Conservation (phyloP, 2,329 filamentous ascomycete species). For the Penicillium sp. region DNA sequence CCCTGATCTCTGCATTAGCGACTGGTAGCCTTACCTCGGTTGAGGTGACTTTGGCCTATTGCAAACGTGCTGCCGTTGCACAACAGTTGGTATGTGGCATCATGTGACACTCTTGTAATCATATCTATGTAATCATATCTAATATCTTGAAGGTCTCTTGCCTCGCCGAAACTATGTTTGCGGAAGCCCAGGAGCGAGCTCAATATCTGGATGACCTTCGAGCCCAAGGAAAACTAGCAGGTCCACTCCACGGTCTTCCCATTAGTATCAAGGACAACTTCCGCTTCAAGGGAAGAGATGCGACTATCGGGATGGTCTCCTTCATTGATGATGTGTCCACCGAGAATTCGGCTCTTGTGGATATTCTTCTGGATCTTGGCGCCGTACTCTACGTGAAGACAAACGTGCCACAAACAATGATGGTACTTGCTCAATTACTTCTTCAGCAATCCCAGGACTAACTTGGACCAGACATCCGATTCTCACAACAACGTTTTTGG, state of each 20-base stretch:
- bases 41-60: slow-evolving; percentile 52
- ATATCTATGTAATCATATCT: too few species aligned
- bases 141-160: slow-evolving; percentile 21
- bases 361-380: slow-evolving; percentile 20
- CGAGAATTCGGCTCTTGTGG: slow-evolving; percentile 19
- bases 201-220: slow-evolving; percentile 26
- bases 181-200: slow-evolving; percentile 25
- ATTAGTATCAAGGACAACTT: slow-evolving; percentile 41
- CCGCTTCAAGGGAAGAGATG: slow-evolving; percentile 17
- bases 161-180: slow-evolving; percentile 32
- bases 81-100: slow-evolving; percentile 32
- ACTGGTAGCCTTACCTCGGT: slow-evolving; percentile 31
- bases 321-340: slow-evolving; percentile 15
- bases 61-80: slow-evolving; percentile 34
- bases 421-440: slow-evolving; percentile 50
- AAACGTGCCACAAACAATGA: slow-evolving; percentile 57
- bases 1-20: slow-evolving; percentile 29
- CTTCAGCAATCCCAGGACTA: neutral
- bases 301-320: slow-evolving; percentile 18
- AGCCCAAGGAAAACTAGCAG: slow-evolving; percentile 24
- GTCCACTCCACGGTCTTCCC: slow-evolving; percentile 34
- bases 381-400: slow-evolving; percentile 51
- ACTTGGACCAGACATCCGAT: slow-evolving; percentile 28
- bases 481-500: slow-evolving; percentile 47
- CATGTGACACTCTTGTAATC: neutral